Base-by-base conservation (phyloP, 2,329 filamentous ascomycete genomes). In the Aspergillus terreus region DNA sequence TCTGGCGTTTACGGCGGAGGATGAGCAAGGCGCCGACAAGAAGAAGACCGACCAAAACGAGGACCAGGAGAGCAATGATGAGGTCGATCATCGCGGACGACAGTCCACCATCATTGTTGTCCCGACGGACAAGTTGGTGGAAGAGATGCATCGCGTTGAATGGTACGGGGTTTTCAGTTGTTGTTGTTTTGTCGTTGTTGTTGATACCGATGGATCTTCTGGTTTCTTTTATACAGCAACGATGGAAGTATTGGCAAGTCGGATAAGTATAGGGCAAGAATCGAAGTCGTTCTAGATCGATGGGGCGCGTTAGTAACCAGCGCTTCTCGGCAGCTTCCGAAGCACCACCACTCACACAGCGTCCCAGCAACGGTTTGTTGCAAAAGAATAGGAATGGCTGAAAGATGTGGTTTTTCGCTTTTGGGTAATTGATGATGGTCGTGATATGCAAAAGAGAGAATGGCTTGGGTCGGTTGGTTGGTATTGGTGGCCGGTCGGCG, bases 11-110 rank as follows among this genome's bases (percentile, higher is more conserved):
- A 63, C 86, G 84, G 68, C 89, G 87, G 60, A 96, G 76, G 66
- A 90, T 72, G 58, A 92, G 76, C 46, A 96, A 83, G 25, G 80
- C 76, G 52, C 82, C 84, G 48, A 87, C 77, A 52, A 91, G 78
- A 44, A 85, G 67, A 27, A 95, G 78, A 54, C 81, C 84, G 62
- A 92, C 72, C 62, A 95, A 82, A 61, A 92, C 76, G 43, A 99
- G 78, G 57, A 86, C 85, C 61, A 97, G 78, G 50, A 97, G 81
- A 52, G 83, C 81, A 62, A 95, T 87, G 68, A 96, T 77, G 41
- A 95, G 82, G 66, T 90, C 85, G 69, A 92, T 78, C 75, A 88
- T 84, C 43, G 81, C 79, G 35, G 75, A 73, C 55, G 78, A 82
- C 60, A 87, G 74, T 58, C 79, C 76, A 54, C 68, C 67, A 61